phyloP scores from a whole-genome alignment of 345 rosid genomes.

The Aquilaria malaccensis region DNA sequence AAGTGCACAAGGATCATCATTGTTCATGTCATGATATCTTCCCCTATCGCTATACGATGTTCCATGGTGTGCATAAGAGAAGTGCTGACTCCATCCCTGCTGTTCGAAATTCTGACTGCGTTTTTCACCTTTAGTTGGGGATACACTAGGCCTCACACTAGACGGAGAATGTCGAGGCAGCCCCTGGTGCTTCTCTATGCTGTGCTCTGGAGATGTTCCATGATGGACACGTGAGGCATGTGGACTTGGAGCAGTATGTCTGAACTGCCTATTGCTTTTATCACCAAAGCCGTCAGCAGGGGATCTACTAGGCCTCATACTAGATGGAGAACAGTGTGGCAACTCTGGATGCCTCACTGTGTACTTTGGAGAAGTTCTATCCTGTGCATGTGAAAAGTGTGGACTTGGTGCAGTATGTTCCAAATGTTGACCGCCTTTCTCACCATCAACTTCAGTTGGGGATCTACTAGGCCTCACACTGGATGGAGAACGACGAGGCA shows the following conservation, averaged over 20 bases:
- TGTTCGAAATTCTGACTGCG: no score
- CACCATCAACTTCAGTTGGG: neutral
- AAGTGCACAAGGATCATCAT: conserved; percentile 12
- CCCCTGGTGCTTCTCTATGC: no score
- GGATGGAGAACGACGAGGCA: conserved; percentile 11
- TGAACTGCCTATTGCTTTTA: no score
- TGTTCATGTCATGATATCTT: conserved; percentile 18
- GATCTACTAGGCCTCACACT: conserved; percentile 19
- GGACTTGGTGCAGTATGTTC: neutral
- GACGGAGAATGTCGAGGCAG: no score
- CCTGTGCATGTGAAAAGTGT: conserved; percentile 6
- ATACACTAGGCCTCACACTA: conserved; percentile 9
- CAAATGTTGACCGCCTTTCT: conserved; percentile 4
- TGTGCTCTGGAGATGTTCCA: no score
- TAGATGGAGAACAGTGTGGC: no score
- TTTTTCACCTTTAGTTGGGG: neutral
- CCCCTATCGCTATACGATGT: conserved; percentile 21
- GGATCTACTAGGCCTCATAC: no score
- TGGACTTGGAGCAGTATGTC: no score
- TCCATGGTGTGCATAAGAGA: no score
- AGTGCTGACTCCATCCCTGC: no score
- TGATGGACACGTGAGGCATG: no score
- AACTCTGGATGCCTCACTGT: neutral
- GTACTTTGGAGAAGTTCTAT: conserved; percentile 27
- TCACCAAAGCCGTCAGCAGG: no score